Conservation (phyloP, 495 filamentous ascomycete genomes). For the Hyaloscypha variabilis region DNA sequence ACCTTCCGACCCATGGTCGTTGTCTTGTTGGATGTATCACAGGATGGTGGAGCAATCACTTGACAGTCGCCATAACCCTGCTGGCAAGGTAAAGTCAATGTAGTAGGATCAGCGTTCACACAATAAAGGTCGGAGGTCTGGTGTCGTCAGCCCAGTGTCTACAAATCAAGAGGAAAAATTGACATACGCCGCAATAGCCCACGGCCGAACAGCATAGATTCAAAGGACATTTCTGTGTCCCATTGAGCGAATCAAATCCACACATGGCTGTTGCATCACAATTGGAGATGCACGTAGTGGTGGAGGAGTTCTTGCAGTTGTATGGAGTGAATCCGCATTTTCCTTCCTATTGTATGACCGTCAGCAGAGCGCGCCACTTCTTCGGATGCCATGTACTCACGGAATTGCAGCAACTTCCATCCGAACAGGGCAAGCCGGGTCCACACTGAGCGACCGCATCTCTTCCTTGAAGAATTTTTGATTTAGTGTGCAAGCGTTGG, state of each 20-base stretch:
- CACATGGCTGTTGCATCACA: constrained; percentile 23
- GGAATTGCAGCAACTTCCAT: constrained; percentile 26
- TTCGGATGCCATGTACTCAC: constrained; percentile 2
- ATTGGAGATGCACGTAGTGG: constrained; percentile 21
- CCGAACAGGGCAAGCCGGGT: constrained; percentile 4
- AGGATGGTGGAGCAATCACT: constrained; percentile 7
- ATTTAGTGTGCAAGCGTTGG: neutral
- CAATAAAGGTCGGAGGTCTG: constrained; percentile 15
- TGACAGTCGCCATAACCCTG: constrained; percentile 18
- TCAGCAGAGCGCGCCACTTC: neutral
- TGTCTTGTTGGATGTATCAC: neutral
- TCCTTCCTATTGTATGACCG: constrained; percentile 16
- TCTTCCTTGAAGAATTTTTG: constrained; percentile 1
- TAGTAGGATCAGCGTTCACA: constrained; percentile 9
- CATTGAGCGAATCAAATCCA: constrained; percentile 20
- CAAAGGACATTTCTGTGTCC: constrained; percentile 24
- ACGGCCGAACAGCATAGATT: constrained; percentile 27
- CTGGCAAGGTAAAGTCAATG: constrained; percentile 14
- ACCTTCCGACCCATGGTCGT: constrained; percentile 20
- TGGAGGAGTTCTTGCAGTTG: constrained; percentile 10
- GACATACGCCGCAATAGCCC: constrained; percentile 28
- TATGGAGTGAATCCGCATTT: constrained; percentile 21
- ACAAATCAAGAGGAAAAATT: neutral
- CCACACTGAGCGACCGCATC: constrained; percentile 12
- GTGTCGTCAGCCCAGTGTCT: neutral